Conservation (phyloP, 768 basidiomycete genomes). For the Albatrellus ellisii region DNA sequence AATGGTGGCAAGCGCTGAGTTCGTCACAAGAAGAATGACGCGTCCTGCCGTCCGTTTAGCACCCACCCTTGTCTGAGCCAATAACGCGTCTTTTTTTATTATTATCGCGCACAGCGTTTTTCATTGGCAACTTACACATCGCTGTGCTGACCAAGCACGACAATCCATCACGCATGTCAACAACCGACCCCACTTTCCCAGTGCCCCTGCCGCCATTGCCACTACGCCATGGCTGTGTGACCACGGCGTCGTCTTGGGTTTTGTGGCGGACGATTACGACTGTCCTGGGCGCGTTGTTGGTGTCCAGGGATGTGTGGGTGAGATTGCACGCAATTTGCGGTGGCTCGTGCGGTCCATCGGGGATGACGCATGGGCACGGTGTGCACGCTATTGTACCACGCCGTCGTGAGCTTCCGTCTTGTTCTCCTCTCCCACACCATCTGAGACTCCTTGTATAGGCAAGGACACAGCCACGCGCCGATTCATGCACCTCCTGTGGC, state of each 20-base stretch:
- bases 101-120: conserved; percentile 37
- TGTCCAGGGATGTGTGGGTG: conserved; percentile 39
- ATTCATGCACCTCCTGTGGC: conserved; percentile 69
- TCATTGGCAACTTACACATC: conserved; percentile 62
- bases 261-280: conserved; percentile 17
- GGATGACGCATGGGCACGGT: conserved; percentile 64
- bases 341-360: conserved; percentile 63
- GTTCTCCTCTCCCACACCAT: conserved; percentile 7
- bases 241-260: conserved; percentile 42
- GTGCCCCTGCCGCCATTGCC: conserved; percentile 63
- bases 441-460: conserved; percentile 22
- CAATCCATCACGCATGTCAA: conserved; percentile 29
- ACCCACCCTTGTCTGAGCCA: too few species aligned
- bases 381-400: conserved; percentile 73
- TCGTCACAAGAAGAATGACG: conserved; percentile 67
- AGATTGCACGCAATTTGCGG: conserved; percentile 50
- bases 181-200: conserved; percentile 48
- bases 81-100: neutral
- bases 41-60: too few species aligned
- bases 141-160: conserved; percentile 48
- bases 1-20: conserved; percentile 72
- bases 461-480: conserved; percentile 43
- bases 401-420: conserved; percentile 73
- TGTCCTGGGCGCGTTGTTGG: conserved; percentile 38
- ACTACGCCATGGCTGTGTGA: conserved; percentile 51